Evolutionary conservation across 1,139 yeast species (phyloP).

Genomic region (Suhomyces yuchorum): DNA sequence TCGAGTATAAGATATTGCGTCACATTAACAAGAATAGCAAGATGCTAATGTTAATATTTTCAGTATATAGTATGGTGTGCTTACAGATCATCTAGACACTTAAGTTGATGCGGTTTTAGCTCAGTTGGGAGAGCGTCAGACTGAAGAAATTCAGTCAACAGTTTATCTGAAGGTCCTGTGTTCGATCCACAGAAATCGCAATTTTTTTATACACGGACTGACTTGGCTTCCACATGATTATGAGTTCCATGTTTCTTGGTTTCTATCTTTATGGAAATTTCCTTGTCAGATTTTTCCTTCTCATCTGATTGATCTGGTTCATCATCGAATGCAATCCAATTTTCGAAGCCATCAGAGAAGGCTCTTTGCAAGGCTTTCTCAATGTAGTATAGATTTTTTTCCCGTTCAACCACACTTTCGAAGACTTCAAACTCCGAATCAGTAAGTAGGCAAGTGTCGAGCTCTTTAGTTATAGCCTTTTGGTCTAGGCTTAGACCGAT

Average conservation of each 20-base stretch:
- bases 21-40: neutral
- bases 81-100: too few species aligned
- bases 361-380: slow-evolving; percentile 32
- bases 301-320: slow-evolving; percentile 9
- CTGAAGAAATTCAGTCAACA: slow-evolving; percentile 56
- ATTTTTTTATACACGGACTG: slow-evolving; percentile 11
- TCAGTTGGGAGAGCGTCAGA: slow-evolving; percentile 93
- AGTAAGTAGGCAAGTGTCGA: slow-evolving; percentile 40
- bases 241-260: slow-evolving; percentile 11
- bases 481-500: slow-evolving; percentile 42
- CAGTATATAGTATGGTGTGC: too few species aligned
- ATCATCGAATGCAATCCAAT: slow-evolving; percentile 20
- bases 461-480: slow-evolving; percentile 23
- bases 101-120: slow-evolving; percentile 54
- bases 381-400: slow-evolving; percentile 29
- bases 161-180: slow-evolving; percentile 58
- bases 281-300: neutral
- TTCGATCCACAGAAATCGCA: slow-evolving; percentile 50
- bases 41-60: too few species aligned
- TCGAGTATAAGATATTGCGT: too few species aligned
- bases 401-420: slow-evolving; percentile 26
- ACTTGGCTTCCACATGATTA: slow-evolving; percentile 11
- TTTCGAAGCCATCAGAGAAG: slow-evolving; percentile 42
- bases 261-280: neutral
- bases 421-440: slow-evolving; percentile 35